These are phyloP conservation scores for Leccinum subfulvum DNA, from an alignment of 1,284 basidiomycete species.

Conservation along the genomic window DNA sequence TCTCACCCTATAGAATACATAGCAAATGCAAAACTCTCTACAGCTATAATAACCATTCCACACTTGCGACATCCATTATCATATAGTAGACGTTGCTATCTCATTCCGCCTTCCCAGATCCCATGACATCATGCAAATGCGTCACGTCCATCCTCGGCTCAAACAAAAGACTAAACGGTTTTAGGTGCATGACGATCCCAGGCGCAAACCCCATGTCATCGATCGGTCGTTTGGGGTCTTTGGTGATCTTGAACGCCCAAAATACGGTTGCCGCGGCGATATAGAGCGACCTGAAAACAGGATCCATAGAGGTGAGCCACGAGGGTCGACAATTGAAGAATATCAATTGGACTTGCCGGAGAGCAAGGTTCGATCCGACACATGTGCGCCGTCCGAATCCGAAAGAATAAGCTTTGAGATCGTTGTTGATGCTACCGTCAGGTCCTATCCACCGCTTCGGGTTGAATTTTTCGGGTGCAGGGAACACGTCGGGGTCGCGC, in stretches of 20 bases:
- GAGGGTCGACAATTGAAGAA: neutral
- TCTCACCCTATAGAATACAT: neutral
- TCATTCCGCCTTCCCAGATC: neutral
- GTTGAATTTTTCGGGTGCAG: constrained; percentile 57
- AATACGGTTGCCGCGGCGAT: constrained; percentile 56
- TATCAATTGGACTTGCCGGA: constrained; percentile 17
- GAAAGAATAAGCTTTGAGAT: constrained; percentile 54
- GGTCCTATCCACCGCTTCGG: constrained; percentile 57
- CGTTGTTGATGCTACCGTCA: constrained; percentile 46
- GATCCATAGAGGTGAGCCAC: neutral
- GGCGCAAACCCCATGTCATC: constrained; percentile 57
- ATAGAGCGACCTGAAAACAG: constrained; percentile 47
- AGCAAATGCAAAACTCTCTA: neutral
- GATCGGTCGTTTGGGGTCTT: constrained; percentile 50
- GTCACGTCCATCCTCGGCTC: constrained; percentile 36
- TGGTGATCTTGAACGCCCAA: constrained; percentile 56
- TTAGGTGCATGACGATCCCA: constrained; percentile 54
- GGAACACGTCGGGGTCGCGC: constrained; percentile 56
- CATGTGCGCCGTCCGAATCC: constrained; percentile 64
- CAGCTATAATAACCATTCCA: neutral
- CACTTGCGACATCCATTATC: neutral
- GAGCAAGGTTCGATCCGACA: constrained; percentile 59
- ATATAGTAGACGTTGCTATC: neutral
- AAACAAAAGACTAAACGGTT: constrained; percentile 53
- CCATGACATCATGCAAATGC: constrained; percentile 13